Percentiles rank a stretch among this genome's conserved stretches.
Evolutionary conservation across 2,329 filamentous ascomycete species (phyloP).

Genomic region (Sporothrix globosa): DNA sequence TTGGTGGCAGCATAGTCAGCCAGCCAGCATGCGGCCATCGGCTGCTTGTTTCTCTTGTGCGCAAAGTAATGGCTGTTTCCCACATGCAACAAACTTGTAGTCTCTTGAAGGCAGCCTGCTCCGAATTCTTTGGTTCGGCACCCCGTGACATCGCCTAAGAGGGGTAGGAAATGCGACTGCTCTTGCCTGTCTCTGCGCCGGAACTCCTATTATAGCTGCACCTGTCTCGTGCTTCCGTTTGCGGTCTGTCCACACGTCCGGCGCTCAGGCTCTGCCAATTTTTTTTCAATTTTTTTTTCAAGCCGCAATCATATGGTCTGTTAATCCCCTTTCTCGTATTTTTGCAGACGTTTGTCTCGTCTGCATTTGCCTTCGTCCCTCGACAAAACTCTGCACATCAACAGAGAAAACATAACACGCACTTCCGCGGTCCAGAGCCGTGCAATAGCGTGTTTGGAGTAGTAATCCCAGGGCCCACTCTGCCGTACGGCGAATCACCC

Average conservation of each 20-base stretch:
- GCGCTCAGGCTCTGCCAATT: background rate
- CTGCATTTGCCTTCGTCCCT: background rate
- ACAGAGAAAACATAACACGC: background rate
- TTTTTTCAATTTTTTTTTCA: background rate
- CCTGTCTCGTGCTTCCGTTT: conserved; percentile 3
- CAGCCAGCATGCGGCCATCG: background rate
- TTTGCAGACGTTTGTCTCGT: background rate
- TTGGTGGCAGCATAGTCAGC: background rate
- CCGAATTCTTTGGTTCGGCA: too few relatives aligned
- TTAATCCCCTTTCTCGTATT: background rate
- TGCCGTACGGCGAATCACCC: conserved; percentile 2
- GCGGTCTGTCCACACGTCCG: conserved; percentile 1
- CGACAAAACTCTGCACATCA: background rate
- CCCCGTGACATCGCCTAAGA: conserved; percentile 30
- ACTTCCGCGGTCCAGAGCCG: conserved; percentile 17
- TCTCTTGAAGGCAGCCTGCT: background rate
- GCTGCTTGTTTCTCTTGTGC: background rate
- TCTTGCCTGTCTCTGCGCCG: background rate
- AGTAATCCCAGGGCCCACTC: conserved; percentile 19
- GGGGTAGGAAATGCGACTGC: background rate
- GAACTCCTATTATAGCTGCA: background rate
- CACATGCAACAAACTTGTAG: too few relatives aligned
- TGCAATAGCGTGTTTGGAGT: conserved; percentile 4
- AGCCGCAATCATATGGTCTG: conserved; percentile 12
- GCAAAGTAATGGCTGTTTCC: background rate